These are phyloP conservation scores for Colletotrichum chlorophyti DNA, from an alignment of 2,329 filamentous ascomycete genomes.

Conservation along the genomic window DNA sequence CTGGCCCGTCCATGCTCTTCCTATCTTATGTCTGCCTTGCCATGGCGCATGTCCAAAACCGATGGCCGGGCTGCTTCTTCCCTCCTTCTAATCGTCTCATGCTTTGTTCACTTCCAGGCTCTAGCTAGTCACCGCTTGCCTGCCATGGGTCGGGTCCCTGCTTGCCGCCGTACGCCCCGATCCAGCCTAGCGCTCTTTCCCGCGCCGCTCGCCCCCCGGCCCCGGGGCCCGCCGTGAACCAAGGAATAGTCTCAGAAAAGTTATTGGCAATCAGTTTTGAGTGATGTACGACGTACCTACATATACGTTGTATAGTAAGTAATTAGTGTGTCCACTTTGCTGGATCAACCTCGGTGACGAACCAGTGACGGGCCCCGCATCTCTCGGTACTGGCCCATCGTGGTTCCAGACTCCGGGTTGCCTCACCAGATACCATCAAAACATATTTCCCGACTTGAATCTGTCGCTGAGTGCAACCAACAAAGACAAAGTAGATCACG, in stretches of 20 bases:
- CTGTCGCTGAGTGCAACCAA: too few relatives aligned
- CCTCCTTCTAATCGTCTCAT: too few relatives aligned
- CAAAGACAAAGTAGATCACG: too few relatives aligned
- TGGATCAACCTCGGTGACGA: slow-evolving; percentile 6
- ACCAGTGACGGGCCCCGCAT: slow-evolving; percentile 6
- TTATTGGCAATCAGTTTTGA: slow-evolving; percentile 1
- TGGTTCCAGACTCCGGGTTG: not conserved
- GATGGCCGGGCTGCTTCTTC: too few relatives aligned
- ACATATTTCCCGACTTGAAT: too few relatives aligned
- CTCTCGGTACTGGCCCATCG: not conserved
- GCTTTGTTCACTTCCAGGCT: too few relatives aligned
- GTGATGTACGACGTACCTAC: not conserved
- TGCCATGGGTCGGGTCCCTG: not conserved
- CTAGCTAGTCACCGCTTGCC: too few relatives aligned
- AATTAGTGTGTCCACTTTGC: not conserved
- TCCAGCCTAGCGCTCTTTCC: slow-evolving; percentile 8
- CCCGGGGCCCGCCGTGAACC: not conserved
- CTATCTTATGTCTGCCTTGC: too few relatives aligned
- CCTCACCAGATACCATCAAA: not conserved
- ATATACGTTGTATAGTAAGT: not conserved
- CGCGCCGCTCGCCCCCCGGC: not conserved
- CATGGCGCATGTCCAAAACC: too few relatives aligned
- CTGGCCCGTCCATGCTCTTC: too few relatives aligned
- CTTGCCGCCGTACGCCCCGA: slow-evolving; percentile 13
- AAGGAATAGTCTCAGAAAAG: not conserved